Evolutionary conservation across 179 eudicot species (phyloP).

Genomic region (Beta corolliflora): DNA sequence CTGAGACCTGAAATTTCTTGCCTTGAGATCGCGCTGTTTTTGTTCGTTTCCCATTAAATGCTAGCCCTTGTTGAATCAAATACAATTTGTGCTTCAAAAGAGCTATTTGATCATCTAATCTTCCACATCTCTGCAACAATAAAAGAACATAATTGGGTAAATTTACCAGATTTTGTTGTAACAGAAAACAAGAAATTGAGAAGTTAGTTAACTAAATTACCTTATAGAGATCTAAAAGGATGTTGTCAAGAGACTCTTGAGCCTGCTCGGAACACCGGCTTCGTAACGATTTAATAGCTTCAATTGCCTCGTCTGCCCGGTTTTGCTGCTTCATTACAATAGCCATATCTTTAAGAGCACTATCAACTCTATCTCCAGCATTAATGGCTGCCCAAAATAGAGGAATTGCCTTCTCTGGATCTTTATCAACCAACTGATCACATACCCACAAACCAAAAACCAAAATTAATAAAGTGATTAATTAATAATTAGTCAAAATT

Average conservation of each 20-base stretch:
- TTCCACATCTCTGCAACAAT: constrained; percentile 78
- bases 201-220: constrained; percentile 25
- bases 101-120: constrained; percentile 85
- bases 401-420: constrained; percentile 90
- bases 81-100: constrained; percentile 69
- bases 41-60: constrained; percentile 86
- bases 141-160: background rate
- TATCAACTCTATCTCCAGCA: constrained; percentile 92
- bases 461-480: background rate
- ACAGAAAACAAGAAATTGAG: background rate
- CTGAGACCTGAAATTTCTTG: constrained; percentile 91
- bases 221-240: constrained; percentile 87
- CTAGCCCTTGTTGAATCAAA: constrained; percentile 86
- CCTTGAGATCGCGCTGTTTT: constrained; percentile 93
- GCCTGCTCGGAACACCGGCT: constrained; percentile 86
- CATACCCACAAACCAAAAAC: constrained; percentile 1
- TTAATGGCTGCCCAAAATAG: constrained; percentile 96
- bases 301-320: constrained; percentile 87
- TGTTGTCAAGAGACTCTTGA: constrained; percentile 93
- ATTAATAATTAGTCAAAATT: too few relatives aligned
- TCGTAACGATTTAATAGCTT: constrained; percentile 82
- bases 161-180: background rate
- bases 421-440: constrained; percentile 83
- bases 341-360: constrained; percentile 97
- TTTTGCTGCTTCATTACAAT: constrained; percentile 96